A percentile compares a stretch with the other conserved stretches of the same genome.
Conservation (phyloP, 177 flowering plant species). For the Telopea speciosissima region DNA sequence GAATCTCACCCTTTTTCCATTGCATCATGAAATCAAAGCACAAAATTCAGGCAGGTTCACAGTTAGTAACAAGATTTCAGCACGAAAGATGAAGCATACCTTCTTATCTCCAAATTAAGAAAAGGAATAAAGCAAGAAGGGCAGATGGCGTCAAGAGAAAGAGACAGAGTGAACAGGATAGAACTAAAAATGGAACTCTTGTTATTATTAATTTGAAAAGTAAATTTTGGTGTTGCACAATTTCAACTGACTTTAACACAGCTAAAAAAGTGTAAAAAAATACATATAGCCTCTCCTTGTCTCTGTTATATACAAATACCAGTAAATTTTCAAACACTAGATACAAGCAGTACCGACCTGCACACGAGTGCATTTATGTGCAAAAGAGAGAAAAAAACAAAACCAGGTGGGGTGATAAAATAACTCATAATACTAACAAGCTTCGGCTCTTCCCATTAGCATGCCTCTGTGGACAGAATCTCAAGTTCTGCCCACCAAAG, state of each 20-base stretch:
- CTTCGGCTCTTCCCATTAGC: constrained; percentile 3
- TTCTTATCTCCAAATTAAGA: no score
- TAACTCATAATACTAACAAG: not conserved
- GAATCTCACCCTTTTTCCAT: no score
- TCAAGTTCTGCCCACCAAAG: constrained; percentile 94
- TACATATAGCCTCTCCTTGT: not conserved
- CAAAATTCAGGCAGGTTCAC: no score
- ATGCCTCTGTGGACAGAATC: constrained; percentile 44
- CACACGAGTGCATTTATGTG: not conserved
- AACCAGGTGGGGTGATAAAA: no score
- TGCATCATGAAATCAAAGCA: no score
- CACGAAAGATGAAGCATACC: no score
- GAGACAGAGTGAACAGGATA: not conserved
- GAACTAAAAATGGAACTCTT: not conserved
- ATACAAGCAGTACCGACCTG: constrained; percentile 13
- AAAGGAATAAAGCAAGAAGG: no score
- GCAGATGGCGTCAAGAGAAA: no score
- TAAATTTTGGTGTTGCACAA: constrained; percentile 4
- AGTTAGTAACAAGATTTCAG: no score
- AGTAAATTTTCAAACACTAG: constrained; percentile 4
- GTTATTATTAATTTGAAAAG: constrained; percentile 1
- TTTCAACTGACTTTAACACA: constrained; percentile 7
- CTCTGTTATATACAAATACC: constrained; percentile 10
- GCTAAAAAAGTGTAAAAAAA: not conserved
- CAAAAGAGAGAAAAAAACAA: not conserved